Percentiles rank a stretch among this genome's conserved stretches.
Conservation (phyloP, 768 basidiomycete species). For the Termitomyces sp. region DNA sequence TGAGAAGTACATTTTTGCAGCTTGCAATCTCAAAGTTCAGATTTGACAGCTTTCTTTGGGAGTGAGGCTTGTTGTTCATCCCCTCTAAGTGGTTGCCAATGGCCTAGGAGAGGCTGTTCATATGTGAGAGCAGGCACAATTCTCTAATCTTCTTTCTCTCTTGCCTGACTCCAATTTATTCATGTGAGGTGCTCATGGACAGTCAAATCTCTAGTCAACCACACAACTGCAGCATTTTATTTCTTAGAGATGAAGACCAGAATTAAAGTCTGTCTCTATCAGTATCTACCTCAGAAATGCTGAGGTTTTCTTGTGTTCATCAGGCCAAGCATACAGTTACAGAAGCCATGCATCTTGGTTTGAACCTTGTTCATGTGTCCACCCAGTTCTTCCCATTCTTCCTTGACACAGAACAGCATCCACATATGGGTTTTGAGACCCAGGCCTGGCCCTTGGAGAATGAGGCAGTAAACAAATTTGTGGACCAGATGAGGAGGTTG, state of each 20-base stretch:
- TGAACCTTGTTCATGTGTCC: constrained; percentile 46
- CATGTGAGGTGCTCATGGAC: constrained; percentile 40
- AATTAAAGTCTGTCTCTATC: constrained; percentile 39
- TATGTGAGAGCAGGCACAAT: constrained; percentile 59
- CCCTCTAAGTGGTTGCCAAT: constrained; percentile 60
- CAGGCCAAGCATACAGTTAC: constrained; percentile 70
- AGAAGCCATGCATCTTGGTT: constrained; percentile 47
- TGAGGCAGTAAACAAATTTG: too few species aligned
- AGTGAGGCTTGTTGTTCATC: neutral
- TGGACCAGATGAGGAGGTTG: too few species aligned
- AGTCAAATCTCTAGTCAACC: constrained; percentile 64
- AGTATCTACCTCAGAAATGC: neutral
- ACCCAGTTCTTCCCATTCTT: too few species aligned
- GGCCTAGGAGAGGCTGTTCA: constrained; percentile 56
- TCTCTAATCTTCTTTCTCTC: neutral
- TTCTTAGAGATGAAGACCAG: constrained; percentile 76
- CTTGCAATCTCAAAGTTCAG: constrained; percentile 67
- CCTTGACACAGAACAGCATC: too few species aligned
- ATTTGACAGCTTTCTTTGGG: constrained; percentile 24
- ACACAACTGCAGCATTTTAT: constrained; percentile 49
- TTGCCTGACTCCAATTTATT: neutral
- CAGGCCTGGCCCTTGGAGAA: too few species aligned
- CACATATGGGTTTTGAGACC: too few species aligned
- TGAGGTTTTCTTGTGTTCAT: neutral
- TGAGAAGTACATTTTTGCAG: constrained; percentile 53